Base-by-base conservation (phyloP, 768 basidiomycete genomes). In the Clitopilus hobsonii region DNA sequence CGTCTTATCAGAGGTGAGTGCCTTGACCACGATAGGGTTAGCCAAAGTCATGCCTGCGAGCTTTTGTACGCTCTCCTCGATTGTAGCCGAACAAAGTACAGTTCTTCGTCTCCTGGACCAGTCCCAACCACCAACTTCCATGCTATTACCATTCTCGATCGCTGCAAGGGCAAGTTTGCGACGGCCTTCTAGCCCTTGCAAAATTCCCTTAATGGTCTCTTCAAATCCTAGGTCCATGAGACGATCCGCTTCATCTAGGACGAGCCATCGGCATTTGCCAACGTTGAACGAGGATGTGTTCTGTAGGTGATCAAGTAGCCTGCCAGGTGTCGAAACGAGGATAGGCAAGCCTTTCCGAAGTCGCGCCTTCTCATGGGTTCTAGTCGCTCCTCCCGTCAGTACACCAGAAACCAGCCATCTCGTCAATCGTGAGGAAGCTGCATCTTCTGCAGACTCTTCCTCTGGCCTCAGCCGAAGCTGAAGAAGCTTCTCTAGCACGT, bases 161-260 rank as follows among this genome's bases (percentile, higher is more conserved):
- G 87, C 91, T 61, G 84, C 81, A 63, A 74, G 61, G 4, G 91
- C 93, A 6, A 95, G 75, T 59, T 84, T 86, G 51, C 83, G 71
- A 51, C 93, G 81, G 0, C 93, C 94, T 56, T 98, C 94, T 20
- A 99, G 69, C 8, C 89, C 87, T 63, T 87, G 82, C 29, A 98
- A 73, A 59, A 98, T 97, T 1, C 92, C 94, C 54, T 81, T 83
- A 63, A 99, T 89, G 0, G 94, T 92, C 65, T 98, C 94, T 68
- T 97, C 95, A 59, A 99, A 99, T 0, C 97, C 97, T 38, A 98
- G 83, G 59, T 98, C 95, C 95, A 98, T 98, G 51, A 99, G 74
- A 38, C 94, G 80, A 71, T 99, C 97, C 5, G 96, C 95, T 74
- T 99, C 97, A 66, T 99, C 97, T 23, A 98, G 83, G 7, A 99